phyloP scores from a whole-genome alignment of 441 rosid genomes.

The Melastoma candidum region DNA sequence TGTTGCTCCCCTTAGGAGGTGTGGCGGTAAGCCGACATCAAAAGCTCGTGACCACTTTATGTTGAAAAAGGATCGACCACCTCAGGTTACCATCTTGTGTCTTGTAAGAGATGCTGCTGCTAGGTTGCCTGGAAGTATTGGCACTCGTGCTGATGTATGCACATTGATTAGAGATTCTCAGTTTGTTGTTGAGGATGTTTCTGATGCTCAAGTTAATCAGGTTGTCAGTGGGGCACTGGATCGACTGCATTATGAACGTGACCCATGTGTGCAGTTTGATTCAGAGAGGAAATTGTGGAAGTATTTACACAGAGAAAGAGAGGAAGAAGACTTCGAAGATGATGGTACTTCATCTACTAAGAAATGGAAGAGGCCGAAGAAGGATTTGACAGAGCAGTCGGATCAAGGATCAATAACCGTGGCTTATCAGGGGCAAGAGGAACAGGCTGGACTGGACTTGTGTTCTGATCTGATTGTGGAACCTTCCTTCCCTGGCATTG shows the following conservation, averaged over 20 bases:
- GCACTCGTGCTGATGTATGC: slow-evolving; percentile 99
- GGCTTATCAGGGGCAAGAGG: slow-evolving; percentile 47
- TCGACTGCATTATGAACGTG: slow-evolving; percentile 96
- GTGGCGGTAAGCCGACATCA: slow-evolving; percentile 99
- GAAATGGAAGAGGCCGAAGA: slow-evolving; percentile 96
- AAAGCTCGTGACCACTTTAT: slow-evolving; percentile 99
- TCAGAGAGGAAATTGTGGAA: slow-evolving; percentile 95
- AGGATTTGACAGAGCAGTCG: slow-evolving; percentile 72
- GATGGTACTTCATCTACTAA: slow-evolving; percentile 99
- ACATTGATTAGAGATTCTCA: slow-evolving; percentile 93
- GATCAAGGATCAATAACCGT: slow-evolving; percentile 67
- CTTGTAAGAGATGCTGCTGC: slow-evolving; percentile 99
- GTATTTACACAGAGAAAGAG: slow-evolving; percentile 88
- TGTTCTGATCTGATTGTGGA: slow-evolving; percentile 65
- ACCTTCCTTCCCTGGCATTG: slow-evolving; percentile 33
- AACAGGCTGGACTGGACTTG: slow-evolving; percentile 57
- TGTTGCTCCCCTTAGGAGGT: slow-evolving; percentile 98
- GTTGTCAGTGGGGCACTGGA: slow-evolving; percentile 98
- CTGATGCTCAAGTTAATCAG: slow-evolving; percentile 89
- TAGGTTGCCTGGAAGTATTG: slow-evolving; percentile 95
- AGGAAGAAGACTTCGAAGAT: slow-evolving; percentile 99
- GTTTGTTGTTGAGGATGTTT: slow-evolving; percentile 81
- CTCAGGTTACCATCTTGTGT: slow-evolving; percentile 96
- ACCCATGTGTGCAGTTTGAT: slow-evolving; percentile 96
- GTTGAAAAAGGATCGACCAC: slow-evolving; percentile 99